Evolutionary conservation across 805 yeast species (phyloP).

Genomic region (Kluyveromyces aestuarii): DNA sequence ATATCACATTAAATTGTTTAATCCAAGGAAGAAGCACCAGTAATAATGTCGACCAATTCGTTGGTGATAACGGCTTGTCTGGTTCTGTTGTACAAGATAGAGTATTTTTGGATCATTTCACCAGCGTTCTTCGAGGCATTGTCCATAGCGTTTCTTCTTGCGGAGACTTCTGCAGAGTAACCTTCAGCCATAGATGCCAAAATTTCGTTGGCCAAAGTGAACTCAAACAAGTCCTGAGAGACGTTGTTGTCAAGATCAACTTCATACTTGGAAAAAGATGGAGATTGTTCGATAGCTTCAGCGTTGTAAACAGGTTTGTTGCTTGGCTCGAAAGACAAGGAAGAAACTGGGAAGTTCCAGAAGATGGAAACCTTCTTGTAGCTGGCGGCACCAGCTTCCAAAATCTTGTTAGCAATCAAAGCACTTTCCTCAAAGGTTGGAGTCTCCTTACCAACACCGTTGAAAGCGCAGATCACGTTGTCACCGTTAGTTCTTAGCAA

Average conservation of each 20-base stretch:
- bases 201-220: conserved; percentile 82
- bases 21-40: conserved; percentile 98
- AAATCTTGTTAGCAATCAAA: conserved; percentile 76
- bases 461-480: conserved; percentile 64
- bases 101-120: conserved; percentile 94
- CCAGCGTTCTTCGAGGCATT: conserved; percentile 99
- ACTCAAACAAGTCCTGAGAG: conserved; percentile 71
- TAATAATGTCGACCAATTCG: conserved; percentile 98
- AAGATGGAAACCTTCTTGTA: conserved; percentile 73
- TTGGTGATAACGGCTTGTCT: conserved; percentile 99
- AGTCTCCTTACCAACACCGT: conserved; percentile 93
- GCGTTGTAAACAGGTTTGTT: conserved; percentile 57
- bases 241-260: conserved; percentile 60
- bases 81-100: conserved; percentile 97
- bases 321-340: conserved; percentile 86
- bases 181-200: conserved; percentile 94
- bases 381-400: conserved; percentile 35
- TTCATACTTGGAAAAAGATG: conserved; percentile 77
- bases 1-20: conserved; percentile 29
- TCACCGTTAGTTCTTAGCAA: conserved; percentile 72
- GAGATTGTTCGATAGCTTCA: conserved; percentile 69
- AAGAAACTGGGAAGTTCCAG: conserved; percentile 81
- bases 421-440: conserved; percentile 91
- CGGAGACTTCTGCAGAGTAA: conserved; percentile 94
- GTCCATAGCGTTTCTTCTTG: conserved; percentile 99